These are phyloP conservation scores for Cladochytrium replicatum DNA, from an alignment of 192 early-diverging fungal species.

Conservation along the genomic window DNA sequence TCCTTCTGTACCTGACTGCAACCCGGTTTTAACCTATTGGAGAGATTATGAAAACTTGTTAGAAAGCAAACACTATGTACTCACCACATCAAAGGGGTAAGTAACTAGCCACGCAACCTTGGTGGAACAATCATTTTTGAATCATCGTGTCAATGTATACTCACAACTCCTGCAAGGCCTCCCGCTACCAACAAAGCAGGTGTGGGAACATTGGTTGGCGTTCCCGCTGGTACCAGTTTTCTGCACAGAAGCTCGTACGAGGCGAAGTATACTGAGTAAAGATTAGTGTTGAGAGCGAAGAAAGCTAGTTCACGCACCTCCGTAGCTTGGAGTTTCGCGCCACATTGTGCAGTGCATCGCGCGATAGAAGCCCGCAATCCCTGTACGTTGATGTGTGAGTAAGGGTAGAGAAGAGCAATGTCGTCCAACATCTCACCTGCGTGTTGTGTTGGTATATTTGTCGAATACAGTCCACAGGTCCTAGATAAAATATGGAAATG, in stretches of 20 bases:
- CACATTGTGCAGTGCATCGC: conserved; percentile 26
- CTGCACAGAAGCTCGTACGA: conserved; percentile 31
- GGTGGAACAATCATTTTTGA: background rate
- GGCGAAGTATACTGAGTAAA: conserved; percentile 39
- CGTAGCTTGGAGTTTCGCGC: conserved; percentile 38
- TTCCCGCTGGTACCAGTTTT: conserved; percentile 18
- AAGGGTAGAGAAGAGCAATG: too few species aligned
- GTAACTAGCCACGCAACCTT: conserved; percentile 30
- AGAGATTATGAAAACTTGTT: too few species aligned
- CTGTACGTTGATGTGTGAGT: too few species aligned
- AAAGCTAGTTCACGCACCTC: conserved; percentile 17
- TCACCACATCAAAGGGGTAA: conserved; percentile 42
- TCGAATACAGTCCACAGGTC: conserved; percentile 29
- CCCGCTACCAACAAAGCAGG: conserved; percentile 32
- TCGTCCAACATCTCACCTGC: too few species aligned
- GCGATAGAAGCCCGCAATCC: conserved; percentile 23
- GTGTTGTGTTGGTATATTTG: conserved; percentile 17
- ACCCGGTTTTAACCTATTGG: conserved; percentile 41
- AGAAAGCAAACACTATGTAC: too few species aligned
- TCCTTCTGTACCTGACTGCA: conserved; percentile 35
- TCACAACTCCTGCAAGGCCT: conserved; percentile 34
- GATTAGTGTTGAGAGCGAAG: too few species aligned
- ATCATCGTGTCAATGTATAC: background rate
- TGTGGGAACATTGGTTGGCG: conserved; percentile 17
- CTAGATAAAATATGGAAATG: conserved; percentile 12